Base-by-base conservation (phyloP, 441 rosid genomes). In the Erysimum pusillum region DNA sequence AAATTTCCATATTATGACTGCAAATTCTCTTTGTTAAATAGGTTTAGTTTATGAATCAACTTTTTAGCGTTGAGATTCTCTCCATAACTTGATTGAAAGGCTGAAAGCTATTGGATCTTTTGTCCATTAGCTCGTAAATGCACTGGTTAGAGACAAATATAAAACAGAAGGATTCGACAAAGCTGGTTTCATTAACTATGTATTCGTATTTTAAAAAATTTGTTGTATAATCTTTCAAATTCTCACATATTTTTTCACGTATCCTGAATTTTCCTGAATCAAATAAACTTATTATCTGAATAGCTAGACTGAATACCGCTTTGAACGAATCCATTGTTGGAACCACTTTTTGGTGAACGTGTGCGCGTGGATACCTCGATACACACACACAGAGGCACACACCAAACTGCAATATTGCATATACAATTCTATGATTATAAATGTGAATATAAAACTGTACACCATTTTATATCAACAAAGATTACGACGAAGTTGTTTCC, bases 41-140 rank as follows among this genome's bases (percentile, higher is more conserved):
- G 38, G 49, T 49, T 9, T 31, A 49, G 4, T 48, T 67, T 15
- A 54, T 67, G 48, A 60, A 52, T 75, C 64, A 53, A 61, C 42
- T 62, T 28, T 34, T 28, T 34, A 69, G 80, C 41, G 71, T 69
- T 76, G 65, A 69, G 66, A 63, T 69, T 76, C 79, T 14, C 42
- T 44, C 70, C 25, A 53, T n/a, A 9, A 34, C 31, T 34, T 39
- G 18, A 35, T 2, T 46, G 65, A 69, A 53, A 53, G 18, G 25
- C 1, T 46, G 65, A 69, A 53, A 53, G 79, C 65, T 22, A 69
- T 44, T 25, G 59, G 52, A 22, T 62, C 6, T 63, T 76, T 69
- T 53, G 70, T 69, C 70, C 79, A 69, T 53, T 69, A 53, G 42
- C 28, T 69, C 10, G 75, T 61, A 61, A 35, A 61, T 61, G 48